Conservation (phyloP, 2,329 filamentous ascomycete species). For the Hymenoscyphus salicellus region DNA sequence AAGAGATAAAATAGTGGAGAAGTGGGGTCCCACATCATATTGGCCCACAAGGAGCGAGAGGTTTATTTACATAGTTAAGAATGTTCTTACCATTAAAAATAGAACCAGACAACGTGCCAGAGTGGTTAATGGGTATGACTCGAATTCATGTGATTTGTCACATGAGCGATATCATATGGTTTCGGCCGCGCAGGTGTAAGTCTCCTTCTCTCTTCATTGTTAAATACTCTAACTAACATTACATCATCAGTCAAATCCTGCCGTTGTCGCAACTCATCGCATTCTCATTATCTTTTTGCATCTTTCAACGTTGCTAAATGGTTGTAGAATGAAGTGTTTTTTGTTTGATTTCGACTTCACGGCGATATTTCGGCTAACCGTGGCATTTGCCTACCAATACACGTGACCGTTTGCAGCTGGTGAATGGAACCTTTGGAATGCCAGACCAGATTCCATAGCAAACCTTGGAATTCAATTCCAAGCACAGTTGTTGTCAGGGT, state of each 20-base stretch:
- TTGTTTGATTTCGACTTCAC: background rate
- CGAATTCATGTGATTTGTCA: constrained; percentile 21
- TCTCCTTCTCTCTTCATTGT: too few species aligned
- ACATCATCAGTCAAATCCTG: constrained; percentile 40
- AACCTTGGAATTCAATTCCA: too few species aligned
- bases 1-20: too few species aligned
- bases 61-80: background rate
- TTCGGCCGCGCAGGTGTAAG: constrained; percentile 38
- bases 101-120: constrained; percentile 30
- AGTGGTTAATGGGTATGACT: constrained; percentile 39
- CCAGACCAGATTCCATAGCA: too few species aligned
- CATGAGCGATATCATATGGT: constrained; percentile 35
- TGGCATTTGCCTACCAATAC: too few species aligned
- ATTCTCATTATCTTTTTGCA: constrained; percentile 8
- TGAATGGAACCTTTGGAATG: too few species aligned
- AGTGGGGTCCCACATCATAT: too few species aligned
- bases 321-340: background rate
- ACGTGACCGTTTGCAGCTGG: too few species aligned
- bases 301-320: background rate
- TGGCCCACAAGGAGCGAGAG: too few species aligned
- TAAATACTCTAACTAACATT: too few species aligned
- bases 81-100: background rate
- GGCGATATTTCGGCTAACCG: too few species aligned
- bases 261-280: constrained; percentile 22
- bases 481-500: too few species aligned